These are phyloP conservation scores for Thraustotheca clavata DNA, from an alignment of 352 stramenopile species.

Conservation along the genomic window DNA sequence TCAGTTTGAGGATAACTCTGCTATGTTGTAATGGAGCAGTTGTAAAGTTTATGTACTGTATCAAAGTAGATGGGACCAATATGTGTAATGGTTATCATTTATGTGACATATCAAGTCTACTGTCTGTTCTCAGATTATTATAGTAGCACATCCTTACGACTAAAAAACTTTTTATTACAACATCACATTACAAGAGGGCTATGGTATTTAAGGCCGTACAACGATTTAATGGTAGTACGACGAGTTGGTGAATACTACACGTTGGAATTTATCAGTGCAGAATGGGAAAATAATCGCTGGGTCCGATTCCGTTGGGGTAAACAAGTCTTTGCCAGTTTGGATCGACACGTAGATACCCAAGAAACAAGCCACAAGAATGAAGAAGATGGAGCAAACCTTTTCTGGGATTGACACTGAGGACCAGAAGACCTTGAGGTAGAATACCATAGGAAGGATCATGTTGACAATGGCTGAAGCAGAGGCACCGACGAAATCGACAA, in stretches of 20 bases:
- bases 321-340: conserved; percentile 18
- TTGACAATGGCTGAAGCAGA: conserved; percentile 25
- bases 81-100: too few relatives aligned
- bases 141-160: too few relatives aligned
- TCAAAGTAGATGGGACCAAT: too few relatives aligned
- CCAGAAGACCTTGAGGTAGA: conserved; percentile 30
- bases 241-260: conserved; percentile 1
- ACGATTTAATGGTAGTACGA: too few relatives aligned
- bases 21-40: too few relatives aligned
- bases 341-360: conserved; percentile 21
- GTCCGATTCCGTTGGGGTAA: neutral
- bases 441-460: conserved; percentile 28
- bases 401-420: conserved; percentile 17
- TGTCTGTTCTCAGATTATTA: too few relatives aligned
- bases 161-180: too few relatives aligned
- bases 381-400: conserved; percentile 15
- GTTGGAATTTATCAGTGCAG: neutral
- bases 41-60: too few relatives aligned
- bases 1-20: too few relatives aligned
- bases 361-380: conserved; percentile 10
- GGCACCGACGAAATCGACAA: conserved; percentile 25
- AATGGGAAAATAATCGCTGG: neutral
- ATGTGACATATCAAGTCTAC: too few relatives aligned
- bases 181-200: too few relatives aligned
- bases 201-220: too few relatives aligned